These are phyloP conservation scores for Ustilago cynodontis DNA, from an alignment of 1,284 basidiomycete species.

Conservation along the genomic window DNA sequence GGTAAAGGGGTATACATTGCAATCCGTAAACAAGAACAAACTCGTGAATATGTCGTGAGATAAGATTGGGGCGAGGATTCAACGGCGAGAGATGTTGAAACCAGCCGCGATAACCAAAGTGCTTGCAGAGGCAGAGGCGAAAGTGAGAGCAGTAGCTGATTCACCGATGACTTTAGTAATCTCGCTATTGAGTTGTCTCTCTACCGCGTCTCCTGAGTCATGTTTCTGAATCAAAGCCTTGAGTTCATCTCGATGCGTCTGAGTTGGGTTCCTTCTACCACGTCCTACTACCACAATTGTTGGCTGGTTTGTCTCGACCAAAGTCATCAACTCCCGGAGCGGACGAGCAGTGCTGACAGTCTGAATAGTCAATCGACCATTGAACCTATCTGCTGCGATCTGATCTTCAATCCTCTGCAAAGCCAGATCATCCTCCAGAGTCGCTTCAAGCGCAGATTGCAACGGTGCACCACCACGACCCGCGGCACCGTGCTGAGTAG, in stretches of 20 bases:
- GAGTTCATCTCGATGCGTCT: constrained; percentile 63
- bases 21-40: background rate
- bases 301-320: constrained; percentile 34
- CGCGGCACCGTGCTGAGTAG: constrained; percentile 26
- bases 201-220: constrained; percentile 24
- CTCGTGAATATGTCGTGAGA: background rate
- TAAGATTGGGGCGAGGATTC: background rate
- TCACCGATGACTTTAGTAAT: constrained; percentile 65
- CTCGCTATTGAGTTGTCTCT: constrained; percentile 55
- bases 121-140: constrained; percentile 28
- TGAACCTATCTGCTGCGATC: constrained; percentile 31
- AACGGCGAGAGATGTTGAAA: constrained; percentile 15
- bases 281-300: constrained; percentile 59
- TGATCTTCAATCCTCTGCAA: constrained; percentile 46
- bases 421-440: constrained; percentile 60
- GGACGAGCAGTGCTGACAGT: constrained; percentile 37
- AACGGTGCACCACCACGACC: constrained; percentile 9
- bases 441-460: constrained; percentile 53
- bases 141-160: constrained; percentile 52
- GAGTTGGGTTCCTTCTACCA: constrained; percentile 56
- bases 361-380: constrained; percentile 28
- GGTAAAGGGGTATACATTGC: constrained; percentile 3
- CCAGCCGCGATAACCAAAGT: constrained; percentile 60
- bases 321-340: constrained; percentile 33
- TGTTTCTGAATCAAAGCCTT: constrained; percentile 37